Conservation (phyloP, 306 rosid genomes). For the Vigna angularis region DNA sequence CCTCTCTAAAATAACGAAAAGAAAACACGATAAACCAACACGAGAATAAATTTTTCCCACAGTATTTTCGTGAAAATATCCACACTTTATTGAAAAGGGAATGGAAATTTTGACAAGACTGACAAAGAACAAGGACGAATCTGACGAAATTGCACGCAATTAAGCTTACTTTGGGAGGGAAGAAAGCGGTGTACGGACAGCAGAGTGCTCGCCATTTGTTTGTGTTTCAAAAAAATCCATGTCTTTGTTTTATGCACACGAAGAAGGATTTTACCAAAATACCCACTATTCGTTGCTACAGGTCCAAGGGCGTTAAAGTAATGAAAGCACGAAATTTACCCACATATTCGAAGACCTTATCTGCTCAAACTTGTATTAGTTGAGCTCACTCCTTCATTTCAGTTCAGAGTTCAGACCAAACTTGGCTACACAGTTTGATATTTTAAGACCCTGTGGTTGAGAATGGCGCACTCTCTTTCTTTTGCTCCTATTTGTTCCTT, state of each 20-base stretch:
- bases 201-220: slow-evolving; percentile 74
- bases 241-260: slow-evolving; percentile 27
- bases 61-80: slow-evolving; percentile 7
- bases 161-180: slow-evolving; percentile 65
- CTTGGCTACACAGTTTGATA: slow-evolving; percentile 30
- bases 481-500: slow-evolving; percentile 67
- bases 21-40: slow-evolving; percentile 32
- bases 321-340: slow-evolving; percentile 26
- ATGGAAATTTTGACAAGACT: slow-evolving; percentile 1
- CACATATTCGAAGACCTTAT: slow-evolving; percentile 48
- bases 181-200: slow-evolving; percentile 60
- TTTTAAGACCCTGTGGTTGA: slow-evolving; percentile 11
- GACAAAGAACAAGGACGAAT: slow-evolving; percentile 19
- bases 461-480: slow-evolving; percentile 70
- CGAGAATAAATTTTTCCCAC: neutral
- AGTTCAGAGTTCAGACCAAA: slow-evolving; percentile 30
- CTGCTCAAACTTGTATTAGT: slow-evolving; percentile 36
- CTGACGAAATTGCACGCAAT: slow-evolving; percentile 26
- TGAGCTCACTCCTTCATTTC: slow-evolving; percentile 31
- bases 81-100: slow-evolving; percentile 14
- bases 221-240: slow-evolving; percentile 8
- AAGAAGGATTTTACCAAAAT: slow-evolving; percentile 46
- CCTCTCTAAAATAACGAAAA: slow-evolving; percentile 57
- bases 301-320: slow-evolving; percentile 49
- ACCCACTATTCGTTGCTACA: slow-evolving; percentile 37